Base-by-base conservation (phyloP, 192 early-diverging fungal genomes). In the Powellomyces hirtus region DNA sequence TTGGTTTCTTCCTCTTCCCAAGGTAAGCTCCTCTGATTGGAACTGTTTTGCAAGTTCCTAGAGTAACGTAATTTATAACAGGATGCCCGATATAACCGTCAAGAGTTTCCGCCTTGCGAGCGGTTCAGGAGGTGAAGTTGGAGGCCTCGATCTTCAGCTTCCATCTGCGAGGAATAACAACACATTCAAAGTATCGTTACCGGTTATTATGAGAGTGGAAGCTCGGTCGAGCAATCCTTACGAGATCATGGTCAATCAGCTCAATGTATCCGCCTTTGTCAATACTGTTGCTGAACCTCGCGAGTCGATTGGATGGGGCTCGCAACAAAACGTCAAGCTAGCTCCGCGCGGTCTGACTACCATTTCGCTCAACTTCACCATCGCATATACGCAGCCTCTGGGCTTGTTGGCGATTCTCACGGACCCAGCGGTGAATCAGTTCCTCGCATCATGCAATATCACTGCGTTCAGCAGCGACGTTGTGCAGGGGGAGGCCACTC, bases 361-460 rank as follows among this genome's bases (percentile, higher is more conserved):
- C 53, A 73, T 69, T 63, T 38, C 50, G 18, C 66, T 77, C 65
- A 66, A 57, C 33, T 77, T 77, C 50, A 50, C 63, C 0, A 42
- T 77, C 26, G 26, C 38, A 29, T 77, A 73, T 51, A 62, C 58
- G 24, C 44, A 38, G 22, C 65, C 59, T 36, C 61, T 59, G 26
- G 66, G 64, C 36, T 22, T 64, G 11, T 38, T 62, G 1, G 70
- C 66, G 10, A 38, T 77, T 20, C 24, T 73, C 29, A 26, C 27
- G 24, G 75, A 77, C 44, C 75, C 75, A 2, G 71, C 71, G 22
- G 34, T 77, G 8, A 46, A 61, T 31, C 64, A 73, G 45, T 30
- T 77, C 35, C 71, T 72, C 8, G 64, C 57, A 24, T 71, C 69
- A 24, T 77, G 75, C 51, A 66, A 66, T n/a, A 66, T 77, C 29